Conservation (phyloP, 345 rosid species). For the Linum lewisii region DNA sequence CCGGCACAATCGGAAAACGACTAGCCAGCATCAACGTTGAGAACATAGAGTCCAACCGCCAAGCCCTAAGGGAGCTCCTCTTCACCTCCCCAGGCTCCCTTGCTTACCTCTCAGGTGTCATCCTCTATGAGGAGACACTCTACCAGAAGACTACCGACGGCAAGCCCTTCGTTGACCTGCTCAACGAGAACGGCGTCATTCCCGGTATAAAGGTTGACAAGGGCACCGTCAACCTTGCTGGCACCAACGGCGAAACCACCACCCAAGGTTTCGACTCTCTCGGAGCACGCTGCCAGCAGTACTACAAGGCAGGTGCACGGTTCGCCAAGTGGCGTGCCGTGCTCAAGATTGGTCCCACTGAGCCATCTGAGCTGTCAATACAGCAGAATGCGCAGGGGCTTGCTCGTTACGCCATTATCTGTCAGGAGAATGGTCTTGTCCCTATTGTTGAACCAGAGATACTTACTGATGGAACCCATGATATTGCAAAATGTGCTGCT, state of each 20-base stretch:
- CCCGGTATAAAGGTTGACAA: slow-evolving; percentile 96
- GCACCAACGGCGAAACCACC: slow-evolving; percentile 84
- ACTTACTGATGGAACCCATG: slow-evolving; percentile 76
- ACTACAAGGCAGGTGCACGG: slow-evolving; percentile 87
- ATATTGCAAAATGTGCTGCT: slow-evolving; percentile 72
- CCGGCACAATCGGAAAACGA: slow-evolving; percentile 95
- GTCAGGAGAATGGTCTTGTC: slow-evolving; percentile 90
- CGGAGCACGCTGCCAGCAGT: slow-evolving; percentile 71
- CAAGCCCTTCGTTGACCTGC: slow-evolving; percentile 74
- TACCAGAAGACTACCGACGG: slow-evolving; percentile 73
- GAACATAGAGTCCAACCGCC: slow-evolving; percentile 88
- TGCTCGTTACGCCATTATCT: slow-evolving; percentile 89
- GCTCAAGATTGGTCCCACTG: slow-evolving; percentile 74
- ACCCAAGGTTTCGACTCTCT: slow-evolving; percentile 88
- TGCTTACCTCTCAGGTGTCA: slow-evolving; percentile 75
- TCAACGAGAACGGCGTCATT: slow-evolving; percentile 63
- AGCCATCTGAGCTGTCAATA: slow-evolving; percentile 70
- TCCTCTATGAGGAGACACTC: slow-evolving; percentile 92
- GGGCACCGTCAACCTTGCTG: slow-evolving; percentile 78
- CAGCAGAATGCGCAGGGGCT: slow-evolving; percentile 90
- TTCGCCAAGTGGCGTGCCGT: slow-evolving; percentile 98
- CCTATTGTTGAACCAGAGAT: slow-evolving; percentile 93
- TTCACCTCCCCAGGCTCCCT: slow-evolving; percentile 70
- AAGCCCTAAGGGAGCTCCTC: slow-evolving; percentile 89
- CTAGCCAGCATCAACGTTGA: slow-evolving; percentile 82